These are phyloP conservation scores for Podospora didyma DNA, from an alignment of 495 filamentous ascomycete genomes.

Conservation along the genomic window DNA sequence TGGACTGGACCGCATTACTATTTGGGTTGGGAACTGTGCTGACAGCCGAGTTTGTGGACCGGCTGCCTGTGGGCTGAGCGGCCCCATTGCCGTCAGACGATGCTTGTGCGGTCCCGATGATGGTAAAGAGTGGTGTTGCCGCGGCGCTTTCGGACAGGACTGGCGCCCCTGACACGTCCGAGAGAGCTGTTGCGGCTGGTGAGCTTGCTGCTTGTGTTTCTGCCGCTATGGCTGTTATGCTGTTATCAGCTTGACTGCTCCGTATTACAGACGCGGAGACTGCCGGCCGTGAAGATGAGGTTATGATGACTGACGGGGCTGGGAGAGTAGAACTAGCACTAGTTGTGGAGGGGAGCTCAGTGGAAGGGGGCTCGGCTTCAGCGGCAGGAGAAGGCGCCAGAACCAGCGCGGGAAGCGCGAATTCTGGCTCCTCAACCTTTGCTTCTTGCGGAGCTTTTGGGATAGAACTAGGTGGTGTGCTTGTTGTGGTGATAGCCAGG, in stretches of 20 bases:
- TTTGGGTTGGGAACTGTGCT: slow-evolving; percentile 13
- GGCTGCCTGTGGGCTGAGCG: slow-evolving; percentile 12
- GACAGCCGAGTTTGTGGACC: slow-evolving; percentile 14
- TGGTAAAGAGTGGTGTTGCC: slow-evolving; percentile 17
- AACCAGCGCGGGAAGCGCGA: neutral
- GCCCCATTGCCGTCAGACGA: slow-evolving; percentile 14
- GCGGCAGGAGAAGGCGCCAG: neutral
- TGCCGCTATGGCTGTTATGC: slow-evolving; percentile 24
- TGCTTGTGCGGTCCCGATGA: slow-evolving; percentile 14
- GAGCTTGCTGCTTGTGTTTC: slow-evolving; percentile 2
- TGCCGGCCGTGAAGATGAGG: slow-evolving; percentile 13
- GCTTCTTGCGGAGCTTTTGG: slow-evolving; percentile 10
- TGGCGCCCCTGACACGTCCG: slow-evolving; percentile 11
- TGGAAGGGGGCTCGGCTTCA: slow-evolving; percentile 11
- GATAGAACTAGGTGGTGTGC: slow-evolving; percentile 8
- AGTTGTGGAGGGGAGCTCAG: slow-evolving; percentile 7
- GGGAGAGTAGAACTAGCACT: slow-evolving; percentile 20
- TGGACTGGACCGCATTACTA: slow-evolving; percentile 30
- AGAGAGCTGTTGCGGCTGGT: slow-evolving; percentile 8
- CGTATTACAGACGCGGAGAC: slow-evolving; percentile 15
- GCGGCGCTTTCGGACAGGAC: slow-evolving; percentile 11
- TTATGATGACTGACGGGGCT: slow-evolving; percentile 19
- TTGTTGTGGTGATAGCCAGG: slow-evolving; percentile 12
- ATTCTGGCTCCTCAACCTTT: slow-evolving; percentile 10
- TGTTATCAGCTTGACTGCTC: slow-evolving; percentile 33